These are phyloP conservation scores for Epichloe glyceriae DNA, from an alignment of 2,329 filamentous ascomycete species.

Conservation along the genomic window DNA sequence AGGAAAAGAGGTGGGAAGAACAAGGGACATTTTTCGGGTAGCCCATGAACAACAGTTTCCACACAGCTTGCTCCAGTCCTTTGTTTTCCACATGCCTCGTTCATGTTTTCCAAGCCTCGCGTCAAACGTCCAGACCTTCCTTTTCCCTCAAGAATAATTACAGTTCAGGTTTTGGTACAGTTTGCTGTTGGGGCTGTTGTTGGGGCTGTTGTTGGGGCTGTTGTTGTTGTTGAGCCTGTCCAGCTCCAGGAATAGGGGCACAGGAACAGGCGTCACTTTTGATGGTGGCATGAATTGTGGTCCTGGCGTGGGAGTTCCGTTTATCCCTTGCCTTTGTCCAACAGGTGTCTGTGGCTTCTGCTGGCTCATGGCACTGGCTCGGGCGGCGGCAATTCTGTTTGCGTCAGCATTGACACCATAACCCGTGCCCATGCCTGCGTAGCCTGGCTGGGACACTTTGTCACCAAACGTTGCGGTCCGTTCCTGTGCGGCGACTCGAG, in stretches of 20 bases:
- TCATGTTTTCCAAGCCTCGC: background rate
- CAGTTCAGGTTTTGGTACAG: background rate
- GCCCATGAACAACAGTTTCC: background rate
- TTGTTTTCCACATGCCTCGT: background rate
- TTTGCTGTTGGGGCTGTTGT: constrained; percentile 11
- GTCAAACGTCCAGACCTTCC: background rate
- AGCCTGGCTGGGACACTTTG: constrained; percentile 34
- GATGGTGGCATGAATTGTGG: constrained; percentile 20
- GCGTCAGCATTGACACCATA: constrained; percentile 18
- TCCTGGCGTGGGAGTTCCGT: constrained; percentile 24
- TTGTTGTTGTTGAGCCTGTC: constrained; percentile 11
- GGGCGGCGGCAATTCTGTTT: constrained; percentile 19
- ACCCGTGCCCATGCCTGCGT: constrained; percentile 25
- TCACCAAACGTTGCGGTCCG: constrained; percentile 27
- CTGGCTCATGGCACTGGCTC: constrained; percentile 24
- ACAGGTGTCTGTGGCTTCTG: constrained; percentile 25
- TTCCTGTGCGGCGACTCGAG: constrained; percentile 32
- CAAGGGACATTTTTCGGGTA: background rate
- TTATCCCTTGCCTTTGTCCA: constrained; percentile 17
- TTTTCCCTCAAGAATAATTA: background rate
- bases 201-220: constrained; percentile 12
- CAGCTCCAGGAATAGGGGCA: constrained; percentile 30
- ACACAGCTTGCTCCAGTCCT: background rate
- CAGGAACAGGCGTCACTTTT: constrained; percentile 31
- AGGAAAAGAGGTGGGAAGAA: background rate